Conservation (phyloP, 1,284 basidiomycete species). For the Apiotrichum sp. region DNA sequence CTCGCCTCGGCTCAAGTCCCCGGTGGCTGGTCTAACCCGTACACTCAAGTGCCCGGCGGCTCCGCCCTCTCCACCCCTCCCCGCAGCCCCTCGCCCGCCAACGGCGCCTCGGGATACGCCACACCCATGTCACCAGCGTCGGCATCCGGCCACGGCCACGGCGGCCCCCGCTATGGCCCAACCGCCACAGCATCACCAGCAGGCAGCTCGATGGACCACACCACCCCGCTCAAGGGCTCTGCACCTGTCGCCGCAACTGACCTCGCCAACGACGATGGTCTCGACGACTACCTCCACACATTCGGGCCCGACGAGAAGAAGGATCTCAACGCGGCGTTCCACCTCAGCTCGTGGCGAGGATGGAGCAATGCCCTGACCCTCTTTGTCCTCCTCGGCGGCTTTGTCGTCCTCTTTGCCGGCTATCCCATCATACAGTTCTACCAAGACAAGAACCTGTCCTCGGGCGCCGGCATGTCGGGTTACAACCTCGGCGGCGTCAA, state of each 20-base stretch:
- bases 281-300: slow-evolving; percentile 58
- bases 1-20: slow-evolving; percentile 23
- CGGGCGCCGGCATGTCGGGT: slow-evolving; percentile 40
- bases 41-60: slow-evolving; percentile 30
- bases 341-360: slow-evolving; percentile 36
- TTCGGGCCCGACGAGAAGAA: slow-evolving; percentile 33
- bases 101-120: not conserved
- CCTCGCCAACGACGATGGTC: slow-evolving; percentile 34
- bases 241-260: not conserved
- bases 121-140: not conserved
- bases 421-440: slow-evolving; percentile 66
- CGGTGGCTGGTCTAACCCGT: slow-evolving; percentile 12
- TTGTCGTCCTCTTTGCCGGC: slow-evolving; percentile 64
- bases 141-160: not conserved
- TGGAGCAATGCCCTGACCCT: slow-evolving; percentile 55
- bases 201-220: not conserved
- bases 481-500: slow-evolving; percentile 72
- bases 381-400: slow-evolving; percentile 43
- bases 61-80: not conserved
- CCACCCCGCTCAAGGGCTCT: not conserved
- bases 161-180: slow-evolving; percentile 5
- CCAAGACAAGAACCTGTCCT: slow-evolving; percentile 32
- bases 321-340: slow-evolving; percentile 46
- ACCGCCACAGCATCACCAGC: not conserved
- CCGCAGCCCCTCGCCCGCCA: not conserved